A percentile compares a stretch with the other conserved stretches of the same genome.
phyloP scores from a whole-genome alignment of 2,329 filamentous ascomycete species.

The Pyrenochaeta sp. region DNA sequence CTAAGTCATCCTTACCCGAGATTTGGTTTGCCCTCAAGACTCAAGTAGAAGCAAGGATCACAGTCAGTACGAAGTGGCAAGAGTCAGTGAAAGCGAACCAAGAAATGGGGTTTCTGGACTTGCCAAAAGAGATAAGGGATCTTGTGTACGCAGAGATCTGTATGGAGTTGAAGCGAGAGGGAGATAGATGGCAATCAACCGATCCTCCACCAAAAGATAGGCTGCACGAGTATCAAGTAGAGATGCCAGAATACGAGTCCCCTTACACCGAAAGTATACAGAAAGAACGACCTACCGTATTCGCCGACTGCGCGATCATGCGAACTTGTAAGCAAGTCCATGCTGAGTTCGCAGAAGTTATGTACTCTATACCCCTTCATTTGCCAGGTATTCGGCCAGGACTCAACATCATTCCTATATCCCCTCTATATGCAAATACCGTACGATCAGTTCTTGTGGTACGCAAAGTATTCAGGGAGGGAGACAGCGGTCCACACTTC shows the following conservation, averaged over 20 bases:
- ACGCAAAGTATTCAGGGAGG: background rate
- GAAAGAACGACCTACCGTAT: background rate
- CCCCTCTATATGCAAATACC: background rate
- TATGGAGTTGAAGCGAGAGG: background rate
- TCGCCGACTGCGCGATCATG: conserved; percentile 1
- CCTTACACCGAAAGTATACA: background rate
- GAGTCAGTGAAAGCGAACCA: background rate
- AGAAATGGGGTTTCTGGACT: conserved; percentile 3
- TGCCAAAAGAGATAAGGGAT: conserved; percentile 7
- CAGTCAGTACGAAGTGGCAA: background rate
- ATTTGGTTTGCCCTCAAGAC: background rate
- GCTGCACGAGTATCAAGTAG: background rate
- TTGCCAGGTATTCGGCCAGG: background rate
- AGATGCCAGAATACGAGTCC: background rate
- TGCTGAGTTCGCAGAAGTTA: conserved; percentile 3
- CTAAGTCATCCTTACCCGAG: background rate
- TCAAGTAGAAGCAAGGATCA: background rate
- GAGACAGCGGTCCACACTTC: background rate
- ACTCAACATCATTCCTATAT: background rate
- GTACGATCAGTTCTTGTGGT: background rate
- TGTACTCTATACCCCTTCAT: conserved; percentile 5
- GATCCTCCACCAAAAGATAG: background rate
- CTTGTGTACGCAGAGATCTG: conserved; percentile 4
- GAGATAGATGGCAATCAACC: background rate
- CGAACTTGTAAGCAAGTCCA: conserved; percentile 6